These are phyloP conservation scores for Mollisiaceae sp. DNA, from an alignment of 2,329 filamentous ascomycete species.

Conservation along the genomic window DNA sequence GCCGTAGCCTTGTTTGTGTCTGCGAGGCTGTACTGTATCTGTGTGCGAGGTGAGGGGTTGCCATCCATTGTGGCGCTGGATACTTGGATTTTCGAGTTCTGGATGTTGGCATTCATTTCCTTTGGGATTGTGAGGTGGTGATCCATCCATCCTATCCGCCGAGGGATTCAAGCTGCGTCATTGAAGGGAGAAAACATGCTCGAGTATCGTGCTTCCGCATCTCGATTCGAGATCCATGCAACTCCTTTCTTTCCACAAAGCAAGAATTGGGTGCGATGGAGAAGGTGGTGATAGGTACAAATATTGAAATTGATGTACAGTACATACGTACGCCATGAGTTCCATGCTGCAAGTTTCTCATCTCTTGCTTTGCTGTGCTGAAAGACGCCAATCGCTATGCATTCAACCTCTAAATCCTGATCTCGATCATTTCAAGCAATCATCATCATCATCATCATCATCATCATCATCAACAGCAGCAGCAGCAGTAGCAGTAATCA, in stretches of 20 bases:
- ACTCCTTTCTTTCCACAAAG: background rate
- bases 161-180: background rate
- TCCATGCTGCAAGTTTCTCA: too few species aligned
- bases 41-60: too few species aligned
- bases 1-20: too few species aligned
- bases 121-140: background rate
- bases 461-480: too few species aligned
- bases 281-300: background rate
- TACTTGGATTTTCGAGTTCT: too few species aligned
- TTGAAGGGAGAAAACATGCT: background rate
- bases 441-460: too few species aligned
- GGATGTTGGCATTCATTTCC: background rate
- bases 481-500: constrained; percentile 22
- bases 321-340: background rate
- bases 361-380: too few species aligned
- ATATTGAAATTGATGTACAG: background rate
- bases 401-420: constrained; percentile 7
- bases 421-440: too few species aligned
- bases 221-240: background rate
- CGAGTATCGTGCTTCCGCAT: background rate
- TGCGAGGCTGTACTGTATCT: too few species aligned
- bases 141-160: background rate
- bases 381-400: constrained; percentile 21
- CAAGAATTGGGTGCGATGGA: background rate
- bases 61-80: too few species aligned